These are phyloP conservation scores for Zymoseptoria brevis DNA, from an alignment of 2,329 filamentous ascomycete genomes.

Conservation along the genomic window DNA sequence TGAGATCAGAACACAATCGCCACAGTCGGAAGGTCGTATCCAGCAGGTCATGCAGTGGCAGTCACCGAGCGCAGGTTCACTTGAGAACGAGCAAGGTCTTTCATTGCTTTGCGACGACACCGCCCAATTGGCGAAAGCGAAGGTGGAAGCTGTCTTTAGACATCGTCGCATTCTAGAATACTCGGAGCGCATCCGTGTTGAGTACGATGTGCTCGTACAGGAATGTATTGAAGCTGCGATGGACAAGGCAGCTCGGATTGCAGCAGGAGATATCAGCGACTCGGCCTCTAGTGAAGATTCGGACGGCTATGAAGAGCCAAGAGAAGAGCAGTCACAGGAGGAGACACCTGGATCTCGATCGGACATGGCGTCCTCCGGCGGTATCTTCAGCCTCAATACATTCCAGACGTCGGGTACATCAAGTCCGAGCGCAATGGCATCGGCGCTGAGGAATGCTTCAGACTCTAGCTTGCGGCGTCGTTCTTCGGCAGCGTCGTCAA, in stretches of 20 bases:
- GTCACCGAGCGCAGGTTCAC: constrained; percentile 79
- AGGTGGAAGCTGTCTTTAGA: constrained; percentile 86
- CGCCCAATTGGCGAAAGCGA: constrained; percentile 71
- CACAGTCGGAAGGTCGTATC: constrained; percentile 90
- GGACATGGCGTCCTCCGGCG: constrained; percentile 4
- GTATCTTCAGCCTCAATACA: constrained; percentile 16
- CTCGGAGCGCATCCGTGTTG: constrained; percentile 85
- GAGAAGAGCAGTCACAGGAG: constrained; percentile 25
- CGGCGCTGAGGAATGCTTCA: constrained; percentile 48
- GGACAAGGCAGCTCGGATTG: constrained; percentile 79
- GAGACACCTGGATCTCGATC: constrained; percentile 32
- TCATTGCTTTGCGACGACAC: constrained; percentile 85
- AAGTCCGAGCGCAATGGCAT: constrained; percentile 45
- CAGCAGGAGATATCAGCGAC: constrained; percentile 75
- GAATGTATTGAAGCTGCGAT: constrained; percentile 92
- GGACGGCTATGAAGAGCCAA: constrained; percentile 17
- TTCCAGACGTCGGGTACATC: constrained; percentile 3
- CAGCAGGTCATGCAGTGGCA: constrained; percentile 95
- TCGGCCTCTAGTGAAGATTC: constrained; percentile 43
- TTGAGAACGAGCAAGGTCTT: constrained; percentile 89
- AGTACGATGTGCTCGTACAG: constrained; percentile 86
- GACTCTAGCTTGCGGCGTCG: constrained; percentile 43
- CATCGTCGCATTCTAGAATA: constrained; percentile 93
- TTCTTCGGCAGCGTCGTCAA: constrained; percentile 65
- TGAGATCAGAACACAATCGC: constrained; percentile 86